phyloP scores from a whole-genome alignment of 306 rosid species.

The Lablab purpureus region DNA sequence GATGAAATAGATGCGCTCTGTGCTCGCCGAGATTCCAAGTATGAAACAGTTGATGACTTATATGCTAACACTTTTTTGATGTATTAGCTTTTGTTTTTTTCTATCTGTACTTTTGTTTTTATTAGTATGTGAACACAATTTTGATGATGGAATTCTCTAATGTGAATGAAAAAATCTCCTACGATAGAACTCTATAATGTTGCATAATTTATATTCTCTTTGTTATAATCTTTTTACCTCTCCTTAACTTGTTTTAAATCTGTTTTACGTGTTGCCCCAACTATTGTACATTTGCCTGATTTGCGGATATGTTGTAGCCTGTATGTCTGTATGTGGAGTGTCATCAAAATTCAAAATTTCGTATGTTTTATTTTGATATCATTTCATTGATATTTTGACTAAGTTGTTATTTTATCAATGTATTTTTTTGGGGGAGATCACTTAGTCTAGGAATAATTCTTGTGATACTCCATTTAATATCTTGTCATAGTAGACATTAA shows the following conservation, averaged over 20 bases:
- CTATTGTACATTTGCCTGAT: background rate
- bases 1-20: constrained; percentile 94
- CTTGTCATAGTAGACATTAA: background rate
- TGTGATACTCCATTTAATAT: background rate
- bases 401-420: background rate
- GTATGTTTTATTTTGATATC: constrained; percentile 12
- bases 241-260: background rate
- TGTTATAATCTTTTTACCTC: background rate
- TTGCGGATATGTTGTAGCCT: constrained; percentile 1
- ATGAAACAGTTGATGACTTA: constrained; percentile 38
- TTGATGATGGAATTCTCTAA: constrained; percentile 4
- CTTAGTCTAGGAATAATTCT: background rate
- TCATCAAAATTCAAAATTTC: background rate
- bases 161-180: background rate
- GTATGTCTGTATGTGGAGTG: background rate
- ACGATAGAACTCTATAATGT: background rate
- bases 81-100: constrained; percentile 32
- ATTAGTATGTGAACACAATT: constrained; percentile 31
- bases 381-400: constrained; percentile 11
- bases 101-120: background rate
- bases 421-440: background rate
- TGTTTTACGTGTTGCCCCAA: constrained; percentile 5
- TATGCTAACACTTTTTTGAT: constrained; percentile 13
- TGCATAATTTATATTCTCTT: constrained; percentile 8
- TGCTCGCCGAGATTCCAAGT: constrained; percentile 87